Base-by-base conservation (phyloP, 2,329 filamentous ascomycete species). In the Fusarium sp. region DNA sequence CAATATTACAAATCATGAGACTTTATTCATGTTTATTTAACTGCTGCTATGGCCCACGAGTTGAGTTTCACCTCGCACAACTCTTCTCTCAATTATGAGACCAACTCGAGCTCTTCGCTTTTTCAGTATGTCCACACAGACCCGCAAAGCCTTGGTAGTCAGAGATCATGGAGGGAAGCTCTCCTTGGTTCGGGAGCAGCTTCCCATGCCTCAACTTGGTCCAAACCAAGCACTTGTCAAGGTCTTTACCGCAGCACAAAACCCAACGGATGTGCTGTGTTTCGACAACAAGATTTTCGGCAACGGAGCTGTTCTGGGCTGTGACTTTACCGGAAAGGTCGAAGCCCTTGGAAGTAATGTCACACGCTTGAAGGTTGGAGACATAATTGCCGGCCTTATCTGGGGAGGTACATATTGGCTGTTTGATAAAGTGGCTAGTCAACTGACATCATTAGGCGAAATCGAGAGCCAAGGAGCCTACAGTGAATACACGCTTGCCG, bases 401-500 rank as follows among this genome's bases (percentile, higher is more conserved):
- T 80, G 76, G 77, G 78, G 77, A 67, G 78, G 77, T 77, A 45
- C 13, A 67, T 56, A 16, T 16, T 56, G n/a, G 4, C n/a, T 33
- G 2, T 76, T 77, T 20, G 33, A 16, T 16, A 33, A 3, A 4
- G 29, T 18, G 18, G 14, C 3, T 13, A 5, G 11, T 24, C 24
- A 14, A 8, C 27, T 54, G 5, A 20, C 43, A 39, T 60, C 7
- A 2, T n/a, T 54, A 73, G 73, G 68, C n/a, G 69, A 74, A 29
- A 65, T 65, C 22, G 59, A 70, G 56, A 80, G 81, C 1, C 60
- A 83, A 2, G 84, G 84, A 2, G 83, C 76, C 3, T 85, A 83
- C 72, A 80, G 80, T 60, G 71, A 85, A 65, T 84, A 85, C 64
- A 77, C 78, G 0, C 16, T 86, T 1, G 84, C 84, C 3, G 83